Conservation (phyloP, 1,139 yeast genomes). For the Debaryomyces psychrophilus region DNA sequence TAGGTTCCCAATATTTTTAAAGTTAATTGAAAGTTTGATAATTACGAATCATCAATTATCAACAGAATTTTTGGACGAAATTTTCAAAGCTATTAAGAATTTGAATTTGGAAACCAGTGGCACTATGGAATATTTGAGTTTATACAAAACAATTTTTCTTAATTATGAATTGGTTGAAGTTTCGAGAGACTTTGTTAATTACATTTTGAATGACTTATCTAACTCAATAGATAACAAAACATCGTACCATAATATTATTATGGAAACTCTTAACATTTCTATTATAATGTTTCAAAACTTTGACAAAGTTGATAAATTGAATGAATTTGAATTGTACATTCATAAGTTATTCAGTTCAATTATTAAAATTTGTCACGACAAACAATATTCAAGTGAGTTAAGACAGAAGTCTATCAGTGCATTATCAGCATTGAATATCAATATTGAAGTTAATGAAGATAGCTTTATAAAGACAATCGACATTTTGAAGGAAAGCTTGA, state of each 20-base stretch:
- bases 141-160: slow-evolving; percentile 30
- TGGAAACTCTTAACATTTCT: slow-evolving; percentile 52
- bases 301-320: slow-evolving; percentile 18
- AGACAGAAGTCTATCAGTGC: slow-evolving; percentile 49
- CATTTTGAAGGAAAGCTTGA: slow-evolving; percentile 30
- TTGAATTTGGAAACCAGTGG: slow-evolving; percentile 26
- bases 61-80: slow-evolving; percentile 21
- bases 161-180: slow-evolving; percentile 17
- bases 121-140: slow-evolving; percentile 30
- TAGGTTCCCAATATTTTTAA: slow-evolving; percentile 28
- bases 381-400: slow-evolving; percentile 53
- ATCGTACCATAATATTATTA: slow-evolving; percentile 48
- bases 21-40: slow-evolving; percentile 35
- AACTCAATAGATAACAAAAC: slow-evolving; percentile 40
- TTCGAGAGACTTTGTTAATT: slow-evolving; percentile 24
- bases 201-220: slow-evolving; percentile 47
- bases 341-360: slow-evolving; percentile 22
- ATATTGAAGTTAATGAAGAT: slow-evolving; percentile 18
- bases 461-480: slow-evolving; percentile 19
- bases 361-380: slow-evolving; percentile 39
- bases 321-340: slow-evolving; percentile 22
- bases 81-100: slow-evolving; percentile 22
- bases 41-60: slow-evolving; percentile 17
- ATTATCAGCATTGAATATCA: slow-evolving; percentile 31
- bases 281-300: slow-evolving; percentile 35